Percentiles rank a stretch among this genome's conserved stretches.
These are phyloP conservation scores for Microdochium trichocladiopsis DNA, from an alignment of 2,329 filamentous ascomycete genomes.

Conservation along the genomic window DNA sequence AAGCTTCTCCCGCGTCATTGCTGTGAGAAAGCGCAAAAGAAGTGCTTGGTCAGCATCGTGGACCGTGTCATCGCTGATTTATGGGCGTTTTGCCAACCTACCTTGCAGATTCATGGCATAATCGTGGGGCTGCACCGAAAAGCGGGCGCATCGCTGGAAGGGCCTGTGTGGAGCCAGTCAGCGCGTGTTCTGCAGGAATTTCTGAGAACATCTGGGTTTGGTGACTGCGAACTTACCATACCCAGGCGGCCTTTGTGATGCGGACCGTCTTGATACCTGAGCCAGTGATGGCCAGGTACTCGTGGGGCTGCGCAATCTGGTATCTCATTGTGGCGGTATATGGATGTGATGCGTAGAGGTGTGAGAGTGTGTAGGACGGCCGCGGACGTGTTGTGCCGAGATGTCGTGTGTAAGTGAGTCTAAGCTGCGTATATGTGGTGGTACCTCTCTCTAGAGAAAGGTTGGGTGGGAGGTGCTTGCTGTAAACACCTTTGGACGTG, in stretches of 20 bases:
- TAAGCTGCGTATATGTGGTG: too few species aligned
- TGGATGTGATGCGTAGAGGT: neutral
- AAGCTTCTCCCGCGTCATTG: constrained; percentile 85
- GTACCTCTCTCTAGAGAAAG: neutral
- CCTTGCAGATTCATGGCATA: constrained; percentile 71
- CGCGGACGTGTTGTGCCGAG: neutral
- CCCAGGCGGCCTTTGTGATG: constrained; percentile 71
- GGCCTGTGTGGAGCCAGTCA: constrained; percentile 32
- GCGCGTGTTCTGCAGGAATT: too few species aligned
- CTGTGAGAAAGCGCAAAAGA: constrained; percentile 23
- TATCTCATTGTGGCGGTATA: constrained; percentile 44
- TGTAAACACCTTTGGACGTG: neutral
- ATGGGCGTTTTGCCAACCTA: constrained; percentile 1
- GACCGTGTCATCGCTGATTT: neutral
- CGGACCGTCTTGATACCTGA: constrained; percentile 66
- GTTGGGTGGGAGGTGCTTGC: neutral
- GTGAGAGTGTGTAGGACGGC: neutral
- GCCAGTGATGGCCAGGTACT: constrained; percentile 85
- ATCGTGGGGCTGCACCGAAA: constrained; percentile 66
- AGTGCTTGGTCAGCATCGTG: constrained; percentile 3
- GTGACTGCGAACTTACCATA: constrained; percentile 38
- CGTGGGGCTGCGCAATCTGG: constrained; percentile 65
- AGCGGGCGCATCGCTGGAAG: constrained; percentile 58
- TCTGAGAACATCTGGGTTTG: too few species aligned
- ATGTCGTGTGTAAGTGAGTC: neutral